A percentile compares a stretch with the other conserved stretches of the same genome.
Evolutionary conservation across 2,329 filamentous ascomycete genomes (phyloP).

Genomic region (Venturia pyrina): DNA sequence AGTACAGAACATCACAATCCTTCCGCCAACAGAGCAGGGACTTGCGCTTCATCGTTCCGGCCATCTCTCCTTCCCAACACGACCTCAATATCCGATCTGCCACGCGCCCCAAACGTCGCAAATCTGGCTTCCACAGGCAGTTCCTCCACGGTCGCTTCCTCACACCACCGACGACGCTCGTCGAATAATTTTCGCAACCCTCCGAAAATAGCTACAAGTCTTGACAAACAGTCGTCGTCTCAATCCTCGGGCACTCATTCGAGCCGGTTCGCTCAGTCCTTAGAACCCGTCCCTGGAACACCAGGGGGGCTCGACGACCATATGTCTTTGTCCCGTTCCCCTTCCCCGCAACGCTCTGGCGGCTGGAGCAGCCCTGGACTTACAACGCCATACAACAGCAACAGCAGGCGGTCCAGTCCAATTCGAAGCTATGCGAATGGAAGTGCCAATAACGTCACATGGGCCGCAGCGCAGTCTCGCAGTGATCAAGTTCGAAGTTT

Average conservation of each 20-base stretch:
- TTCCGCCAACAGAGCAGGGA: not conserved
- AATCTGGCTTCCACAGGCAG: conserved; percentile 9
- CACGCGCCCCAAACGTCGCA: not conserved
- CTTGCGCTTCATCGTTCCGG: not conserved
- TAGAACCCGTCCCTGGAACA: conserved; percentile 6
- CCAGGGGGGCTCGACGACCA: conserved; percentile 5
- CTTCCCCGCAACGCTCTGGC: conserved; percentile 72
- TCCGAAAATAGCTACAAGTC: not conserved
- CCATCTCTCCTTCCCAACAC: not conserved
- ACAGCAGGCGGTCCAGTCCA: conserved; percentile 61
- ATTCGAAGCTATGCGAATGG: conserved; percentile 40
- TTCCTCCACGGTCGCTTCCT: conserved; percentile 8
- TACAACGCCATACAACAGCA: conserved; percentile 48
- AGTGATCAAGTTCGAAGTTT: conserved; percentile 64
- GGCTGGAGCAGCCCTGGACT: conserved; percentile 82
- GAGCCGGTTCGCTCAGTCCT: not conserved
- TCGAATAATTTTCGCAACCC: conserved; percentile 1
- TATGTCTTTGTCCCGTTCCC: conserved; percentile 83
- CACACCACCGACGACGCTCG: conserved; percentile 12
- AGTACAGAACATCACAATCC: not conserved
- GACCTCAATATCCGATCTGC: not conserved
- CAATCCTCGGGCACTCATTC: not conserved
- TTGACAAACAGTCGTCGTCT: not conserved
- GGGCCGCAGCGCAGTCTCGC: conserved; percentile 73
- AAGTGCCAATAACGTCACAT: conserved; percentile 52